Evolutionary conservation across 2,329 filamentous ascomycete genomes (phyloP).

Genomic region (Stemphylium vesicarium): DNA sequence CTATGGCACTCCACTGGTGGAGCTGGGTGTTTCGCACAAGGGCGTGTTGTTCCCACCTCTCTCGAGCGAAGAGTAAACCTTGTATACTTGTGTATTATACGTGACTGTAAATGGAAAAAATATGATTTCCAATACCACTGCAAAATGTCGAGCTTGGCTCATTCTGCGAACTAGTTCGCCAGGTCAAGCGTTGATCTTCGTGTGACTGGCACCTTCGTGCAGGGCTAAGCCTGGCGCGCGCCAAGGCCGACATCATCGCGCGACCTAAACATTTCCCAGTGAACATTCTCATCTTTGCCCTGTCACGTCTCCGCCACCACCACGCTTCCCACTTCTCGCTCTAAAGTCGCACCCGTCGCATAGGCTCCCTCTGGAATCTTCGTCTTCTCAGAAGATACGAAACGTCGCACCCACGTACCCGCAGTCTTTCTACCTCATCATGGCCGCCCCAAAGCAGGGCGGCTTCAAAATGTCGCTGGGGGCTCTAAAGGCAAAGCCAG

Average conservation of each 20-base stretch:
- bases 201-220: not conserved
- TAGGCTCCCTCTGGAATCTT: not conserved
- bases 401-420: constrained; percentile 3
- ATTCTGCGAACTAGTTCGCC: not conserved
- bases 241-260: constrained; percentile 35
- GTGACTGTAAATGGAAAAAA: not conserved
- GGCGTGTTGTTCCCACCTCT: constrained; percentile 60
- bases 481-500: constrained; percentile 36
- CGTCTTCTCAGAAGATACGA: not conserved
- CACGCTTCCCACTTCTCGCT: not conserved
- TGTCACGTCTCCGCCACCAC: constrained; percentile 1
- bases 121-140: not conserved
- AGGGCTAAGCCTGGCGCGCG: not conserved
- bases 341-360: not conserved
- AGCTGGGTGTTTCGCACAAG: constrained; percentile 51
- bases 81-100: constrained; percentile 2
- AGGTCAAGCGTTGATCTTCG: not conserved
- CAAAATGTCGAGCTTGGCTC: not conserved
- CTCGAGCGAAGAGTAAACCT: constrained; percentile 28
- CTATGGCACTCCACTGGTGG: constrained; percentile 66
- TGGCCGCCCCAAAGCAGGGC: constrained; percentile 40
- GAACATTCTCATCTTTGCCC: constrained; percentile 6
- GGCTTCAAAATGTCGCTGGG: constrained; percentile 48
- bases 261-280: constrained; percentile 20
- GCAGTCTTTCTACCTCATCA: constrained; percentile 29